phyloP scores from a whole-genome alignment of 306 rosid genomes.

The Clitoria ternatea region DNA sequence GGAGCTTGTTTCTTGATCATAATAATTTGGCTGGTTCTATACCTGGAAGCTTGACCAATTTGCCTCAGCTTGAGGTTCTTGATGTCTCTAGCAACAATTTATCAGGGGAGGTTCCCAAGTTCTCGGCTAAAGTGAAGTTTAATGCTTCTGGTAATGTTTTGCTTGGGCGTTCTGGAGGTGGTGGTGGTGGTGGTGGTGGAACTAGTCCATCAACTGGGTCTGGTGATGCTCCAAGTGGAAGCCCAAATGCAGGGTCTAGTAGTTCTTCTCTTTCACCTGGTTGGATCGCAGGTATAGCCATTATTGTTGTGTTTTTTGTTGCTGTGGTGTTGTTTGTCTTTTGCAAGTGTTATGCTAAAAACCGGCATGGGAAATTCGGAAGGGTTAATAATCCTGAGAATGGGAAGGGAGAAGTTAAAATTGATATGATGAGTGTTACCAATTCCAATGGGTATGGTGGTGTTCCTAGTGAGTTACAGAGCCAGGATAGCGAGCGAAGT shows the following conservation, averaged over 20 bases:
- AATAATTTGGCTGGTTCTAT: constrained; percentile 58
- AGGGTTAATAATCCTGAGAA: constrained; percentile 48
- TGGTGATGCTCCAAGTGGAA: constrained; percentile 28
- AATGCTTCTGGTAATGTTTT: constrained; percentile 41
- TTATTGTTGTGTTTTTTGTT: constrained; percentile 49
- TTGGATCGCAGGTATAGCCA: constrained; percentile 61
- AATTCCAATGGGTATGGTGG: constrained; percentile 68
- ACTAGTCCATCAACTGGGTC: constrained; percentile 23
- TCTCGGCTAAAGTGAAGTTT: constrained; percentile 42
- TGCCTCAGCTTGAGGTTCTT: constrained; percentile 46
- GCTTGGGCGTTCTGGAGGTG: constrained; percentile 45
- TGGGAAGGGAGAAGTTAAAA: constrained; percentile 53
- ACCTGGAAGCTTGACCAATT: constrained; percentile 37
- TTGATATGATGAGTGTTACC: constrained; percentile 37
- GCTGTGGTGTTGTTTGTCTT: constrained; percentile 62
- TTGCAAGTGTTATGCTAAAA: constrained; percentile 49
- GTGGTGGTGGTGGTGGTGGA: constrained; percentile 34
- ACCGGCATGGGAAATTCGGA: constrained; percentile 48
- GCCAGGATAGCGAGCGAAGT: constrained; percentile 64
- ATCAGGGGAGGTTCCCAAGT: constrained; percentile 52
- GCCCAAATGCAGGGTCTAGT: constrained; percentile 5
- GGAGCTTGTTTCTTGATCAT: constrained; percentile 34
- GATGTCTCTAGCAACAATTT: constrained; percentile 66
- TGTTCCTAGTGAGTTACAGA: constrained; percentile 57
- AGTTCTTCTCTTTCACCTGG: constrained; percentile 39